Conservation (phyloP, 164 flowering plant species). For the Dillenia turbinata region DNA sequence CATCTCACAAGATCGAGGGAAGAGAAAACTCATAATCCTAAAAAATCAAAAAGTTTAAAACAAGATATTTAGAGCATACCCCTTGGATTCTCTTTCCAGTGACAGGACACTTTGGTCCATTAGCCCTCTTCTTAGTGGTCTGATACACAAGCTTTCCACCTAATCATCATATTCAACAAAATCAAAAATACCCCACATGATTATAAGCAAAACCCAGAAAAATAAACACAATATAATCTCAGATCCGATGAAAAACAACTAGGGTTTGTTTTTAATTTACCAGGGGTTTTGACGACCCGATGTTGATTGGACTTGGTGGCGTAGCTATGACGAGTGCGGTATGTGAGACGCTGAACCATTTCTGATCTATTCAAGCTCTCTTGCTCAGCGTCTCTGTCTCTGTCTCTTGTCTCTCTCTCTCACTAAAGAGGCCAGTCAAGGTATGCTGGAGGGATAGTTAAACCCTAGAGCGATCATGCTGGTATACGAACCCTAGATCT, state of each 20-base stretch:
- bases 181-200: background rate
- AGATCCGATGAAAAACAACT: background rate
- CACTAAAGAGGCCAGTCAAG: no score
- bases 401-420: no score
- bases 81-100: constrained; percentile 67
- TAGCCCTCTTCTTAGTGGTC: constrained; percentile 51
- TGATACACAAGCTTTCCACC: constrained; percentile 50
- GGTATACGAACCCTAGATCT: no score
- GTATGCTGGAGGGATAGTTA: no score
- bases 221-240: background rate
- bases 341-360: constrained; percentile 61
- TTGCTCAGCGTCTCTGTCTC: background rate
- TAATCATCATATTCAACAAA: constrained; percentile 2
- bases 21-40: no score
- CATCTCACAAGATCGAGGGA: background rate
- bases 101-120: constrained; percentile 60
- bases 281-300: constrained; percentile 57
- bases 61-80: constrained; percentile 23
- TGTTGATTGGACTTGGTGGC: constrained; percentile 59
- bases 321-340: constrained; percentile 54
- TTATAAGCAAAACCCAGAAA: background rate
- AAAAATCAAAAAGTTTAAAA: background rate
- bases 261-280: constrained; percentile 14
- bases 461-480: no score
- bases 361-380: constrained; percentile 6